Conservation (phyloP, 208 protist species). For the Herpetomonas tarakana region DNA sequence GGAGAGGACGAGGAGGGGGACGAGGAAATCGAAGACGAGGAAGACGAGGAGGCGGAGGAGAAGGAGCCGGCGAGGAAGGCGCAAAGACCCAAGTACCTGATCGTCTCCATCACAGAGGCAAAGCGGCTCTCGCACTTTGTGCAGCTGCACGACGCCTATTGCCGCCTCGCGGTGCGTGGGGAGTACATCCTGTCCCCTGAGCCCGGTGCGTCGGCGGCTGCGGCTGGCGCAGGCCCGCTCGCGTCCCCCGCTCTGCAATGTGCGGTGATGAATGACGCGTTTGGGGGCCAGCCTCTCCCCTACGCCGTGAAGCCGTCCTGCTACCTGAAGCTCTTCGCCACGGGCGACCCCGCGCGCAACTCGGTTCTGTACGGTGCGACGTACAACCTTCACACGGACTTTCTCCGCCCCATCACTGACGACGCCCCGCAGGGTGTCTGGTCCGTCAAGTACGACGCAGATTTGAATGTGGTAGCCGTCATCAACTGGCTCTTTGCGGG, state of each 20-base stretch:
- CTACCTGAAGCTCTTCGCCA: slow-evolving; percentile 62
- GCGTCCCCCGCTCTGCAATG: slow-evolving; percentile 6
- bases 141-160: slow-evolving; percentile 64
- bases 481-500: slow-evolving; percentile 84
- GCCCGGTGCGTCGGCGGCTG: not conserved
- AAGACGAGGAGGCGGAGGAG: slow-evolving; percentile 42
- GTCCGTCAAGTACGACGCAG: slow-evolving; percentile 85
- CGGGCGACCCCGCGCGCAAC: slow-evolving; percentile 51
- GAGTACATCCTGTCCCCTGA: slow-evolving; percentile 46
- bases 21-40: slow-evolving; percentile 52
- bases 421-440: slow-evolving; percentile 85
- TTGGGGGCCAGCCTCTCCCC: slow-evolving; percentile 69
- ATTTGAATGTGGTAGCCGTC: slow-evolving; percentile 70
- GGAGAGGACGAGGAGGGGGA: slow-evolving; percentile 51
- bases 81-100: slow-evolving; percentile 73
- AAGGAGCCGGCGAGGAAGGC: slow-evolving; percentile 19
- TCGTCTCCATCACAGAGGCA: slow-evolving; percentile 70
- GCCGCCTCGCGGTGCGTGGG: slow-evolving; percentile 71
- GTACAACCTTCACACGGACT: slow-evolving; percentile 82
- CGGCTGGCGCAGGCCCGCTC: not conserved
- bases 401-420: slow-evolving; percentile 79
- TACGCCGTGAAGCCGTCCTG: slow-evolving; percentile 80
- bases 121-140: slow-evolving; percentile 88
- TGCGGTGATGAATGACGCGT: slow-evolving; percentile 63
- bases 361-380: slow-evolving; percentile 70